Evolutionary conservation across 139 green algal species (phyloP).

Genomic region (Choricystis sp.): DNA sequence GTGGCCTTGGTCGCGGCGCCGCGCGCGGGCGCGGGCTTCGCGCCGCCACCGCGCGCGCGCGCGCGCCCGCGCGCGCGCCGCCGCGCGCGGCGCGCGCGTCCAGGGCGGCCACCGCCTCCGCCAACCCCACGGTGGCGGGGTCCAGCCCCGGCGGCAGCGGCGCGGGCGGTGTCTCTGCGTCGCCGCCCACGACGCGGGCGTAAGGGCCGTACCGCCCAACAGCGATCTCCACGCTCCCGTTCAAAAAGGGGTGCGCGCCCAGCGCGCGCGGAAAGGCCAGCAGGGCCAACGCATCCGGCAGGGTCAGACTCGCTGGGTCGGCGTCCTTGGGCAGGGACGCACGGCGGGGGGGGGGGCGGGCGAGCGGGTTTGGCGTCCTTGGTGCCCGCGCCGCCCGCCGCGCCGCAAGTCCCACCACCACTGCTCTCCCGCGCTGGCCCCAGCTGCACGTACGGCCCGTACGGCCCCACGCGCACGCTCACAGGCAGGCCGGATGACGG

Average conservation of each 20-base stretch:
- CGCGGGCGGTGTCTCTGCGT: not conserved
- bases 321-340: conserved; percentile 1
- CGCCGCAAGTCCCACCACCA: not conserved
- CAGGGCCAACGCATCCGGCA: conserved; percentile 30
- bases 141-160: not conserved
- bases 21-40: no score
- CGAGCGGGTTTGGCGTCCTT: not conserved
- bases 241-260: conserved; percentile 27
- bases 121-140: not conserved
- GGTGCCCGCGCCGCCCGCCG: not conserved
- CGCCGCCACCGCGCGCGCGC: no score
- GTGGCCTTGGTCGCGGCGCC: no score
- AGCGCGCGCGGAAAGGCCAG: conserved; percentile 32
- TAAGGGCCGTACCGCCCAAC: conserved; percentile 15
- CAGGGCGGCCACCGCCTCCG: not conserved
- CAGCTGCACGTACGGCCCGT: conserved; percentile 49
- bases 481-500: conserved; percentile 9
- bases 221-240: conserved; percentile 15
- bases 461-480: conserved; percentile 37
- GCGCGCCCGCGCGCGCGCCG: no score
- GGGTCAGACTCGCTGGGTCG: conserved; percentile 5
- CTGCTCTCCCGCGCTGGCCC: not conserved
- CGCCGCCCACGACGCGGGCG: not conserved
- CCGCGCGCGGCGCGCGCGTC: no score
- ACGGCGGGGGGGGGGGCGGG: not conserved